Conservation (phyloP, 768 basidiomycete species). For the Cystofilobasidium ferigula region DNA sequence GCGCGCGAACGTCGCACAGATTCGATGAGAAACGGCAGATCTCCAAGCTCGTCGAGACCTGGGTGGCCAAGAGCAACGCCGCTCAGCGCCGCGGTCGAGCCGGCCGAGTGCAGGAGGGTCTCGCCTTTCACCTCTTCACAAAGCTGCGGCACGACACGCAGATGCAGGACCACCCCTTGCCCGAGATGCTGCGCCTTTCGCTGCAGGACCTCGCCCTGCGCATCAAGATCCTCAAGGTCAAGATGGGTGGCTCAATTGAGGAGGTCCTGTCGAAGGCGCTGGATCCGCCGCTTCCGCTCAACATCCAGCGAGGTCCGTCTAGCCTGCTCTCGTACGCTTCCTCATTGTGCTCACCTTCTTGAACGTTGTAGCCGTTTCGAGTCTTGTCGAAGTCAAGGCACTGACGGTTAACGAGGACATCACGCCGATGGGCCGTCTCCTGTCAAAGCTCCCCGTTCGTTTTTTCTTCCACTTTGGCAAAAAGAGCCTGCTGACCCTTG, state of each 20-base stretch:
- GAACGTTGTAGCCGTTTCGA: constrained; percentile 55
- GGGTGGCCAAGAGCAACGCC: constrained; percentile 82
- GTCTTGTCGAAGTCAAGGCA: constrained; percentile 71
- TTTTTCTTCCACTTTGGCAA: no score
- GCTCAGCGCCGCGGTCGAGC: constrained; percentile 56
- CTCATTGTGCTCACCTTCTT: background rate
- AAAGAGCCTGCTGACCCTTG: no score
- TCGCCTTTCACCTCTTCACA: constrained; percentile 94
- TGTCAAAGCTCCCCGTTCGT: constrained; percentile 65
- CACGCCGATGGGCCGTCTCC: constrained; percentile 78
- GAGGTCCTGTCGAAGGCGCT: constrained; percentile 76
- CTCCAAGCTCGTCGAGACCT: constrained; percentile 81
- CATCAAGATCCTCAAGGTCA: constrained; percentile 69
- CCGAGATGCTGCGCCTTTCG: constrained; percentile 90
- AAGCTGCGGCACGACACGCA: constrained; percentile 70
- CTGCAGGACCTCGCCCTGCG: constrained; percentile 80
- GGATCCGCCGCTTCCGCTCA: constrained; percentile 74
- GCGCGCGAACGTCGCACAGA: constrained; percentile 38
- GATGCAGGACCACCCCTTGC: constrained; percentile 73
- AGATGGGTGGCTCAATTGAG: constrained; percentile 72
- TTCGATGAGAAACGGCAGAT: constrained; percentile 97
- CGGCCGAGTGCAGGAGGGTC: constrained; percentile 74
- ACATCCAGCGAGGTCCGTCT: constrained; percentile 58
- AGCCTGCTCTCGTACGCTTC: no score
- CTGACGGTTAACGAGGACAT: constrained; percentile 78